These are phyloP conservation scores for Cyclocybe aegerita DNA, from an alignment of 768 basidiomycete species.

Conservation along the genomic window DNA sequence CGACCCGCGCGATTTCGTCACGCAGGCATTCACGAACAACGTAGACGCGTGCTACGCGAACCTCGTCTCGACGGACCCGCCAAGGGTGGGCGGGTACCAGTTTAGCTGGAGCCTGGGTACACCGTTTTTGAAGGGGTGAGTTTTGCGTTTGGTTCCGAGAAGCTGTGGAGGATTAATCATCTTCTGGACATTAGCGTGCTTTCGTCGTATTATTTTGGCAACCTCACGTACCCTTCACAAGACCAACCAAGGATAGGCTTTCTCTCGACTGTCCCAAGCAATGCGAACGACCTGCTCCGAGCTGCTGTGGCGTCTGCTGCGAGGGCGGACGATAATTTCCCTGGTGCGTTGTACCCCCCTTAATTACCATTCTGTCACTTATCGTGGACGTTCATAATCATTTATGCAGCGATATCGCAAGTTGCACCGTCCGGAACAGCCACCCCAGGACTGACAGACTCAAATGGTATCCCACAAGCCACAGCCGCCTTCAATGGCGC, in stretches of 20 bases:
- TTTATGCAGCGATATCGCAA: conserved; percentile 35
- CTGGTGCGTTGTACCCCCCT: conserved; percentile 27
- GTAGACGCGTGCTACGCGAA: conserved; percentile 50
- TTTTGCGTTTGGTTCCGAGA: conserved; percentile 4
- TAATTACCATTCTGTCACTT: too few relatives aligned
- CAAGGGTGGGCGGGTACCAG: conserved; percentile 52
- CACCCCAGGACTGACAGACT: conserved; percentile 16
- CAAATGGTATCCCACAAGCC: conserved; percentile 22
- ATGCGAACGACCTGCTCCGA: conserved; percentile 41
- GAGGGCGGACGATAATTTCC: conserved; percentile 31
- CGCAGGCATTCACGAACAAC: conserved; percentile 36
- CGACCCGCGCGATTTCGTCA: conserved; percentile 71
- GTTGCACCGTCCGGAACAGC: conserved; percentile 38
- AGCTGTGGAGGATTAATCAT: neutral
- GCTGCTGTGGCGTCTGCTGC: conserved; percentile 26
- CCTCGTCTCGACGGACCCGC: conserved; percentile 63
- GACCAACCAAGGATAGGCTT: conserved; percentile 73
- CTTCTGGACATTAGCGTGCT: conserved; percentile 45
- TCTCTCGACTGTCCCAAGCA: conserved; percentile 63
- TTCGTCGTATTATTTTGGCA: conserved; percentile 71
- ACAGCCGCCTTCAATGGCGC: conserved; percentile 5
- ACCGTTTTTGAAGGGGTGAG: conserved; percentile 75
- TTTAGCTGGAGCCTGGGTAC: conserved; percentile 80
- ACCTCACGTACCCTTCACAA: conserved; percentile 62
- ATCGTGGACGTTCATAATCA: neutral